Percentiles rank a stretch among this genome's conserved stretches.
phyloP scores from a whole-genome alignment of 2,329 filamentous ascomycete species.

The Cladosporium sp. region DNA sequence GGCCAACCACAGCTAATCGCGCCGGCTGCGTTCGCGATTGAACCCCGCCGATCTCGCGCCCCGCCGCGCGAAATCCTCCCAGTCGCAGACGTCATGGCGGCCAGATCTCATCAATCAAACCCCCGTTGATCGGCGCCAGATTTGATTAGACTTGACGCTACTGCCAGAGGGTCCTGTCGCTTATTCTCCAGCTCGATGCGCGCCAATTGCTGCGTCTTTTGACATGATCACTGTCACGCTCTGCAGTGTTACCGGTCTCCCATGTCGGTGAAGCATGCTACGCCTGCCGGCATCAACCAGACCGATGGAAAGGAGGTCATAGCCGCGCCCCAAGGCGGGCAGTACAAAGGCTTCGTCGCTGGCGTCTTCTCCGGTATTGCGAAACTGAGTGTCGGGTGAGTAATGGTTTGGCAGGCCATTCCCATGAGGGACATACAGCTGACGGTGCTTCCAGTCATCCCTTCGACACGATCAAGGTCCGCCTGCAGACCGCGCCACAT shows the following conservation, averaged over 20 bases:
- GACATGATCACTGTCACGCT: conserved; percentile 10
- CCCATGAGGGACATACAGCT: not conserved
- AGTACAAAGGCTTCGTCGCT: conserved; percentile 60
- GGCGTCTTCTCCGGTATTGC: conserved; percentile 93
- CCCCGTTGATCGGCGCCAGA: conserved; percentile 1
- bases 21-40: not conserved
- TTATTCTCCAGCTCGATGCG: not conserved
- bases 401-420: conserved; percentile 11
- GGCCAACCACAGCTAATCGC: not conserved
- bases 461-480: conserved; percentile 96
- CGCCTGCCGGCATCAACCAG: conserved; percentile 16
- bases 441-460: conserved; percentile 49
- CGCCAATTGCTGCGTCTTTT: not conserved
- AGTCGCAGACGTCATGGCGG: not conserved
- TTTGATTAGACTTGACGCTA: conserved; percentile 6
- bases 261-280: conserved; percentile 21
- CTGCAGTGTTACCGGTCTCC: not conserved
- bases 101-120: not conserved
- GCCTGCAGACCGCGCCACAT: conserved; percentile 63
- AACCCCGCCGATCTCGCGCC: not conserved
- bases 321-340: conserved; percentile 10
- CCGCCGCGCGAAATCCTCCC: not conserved
- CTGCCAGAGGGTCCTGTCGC: conserved; percentile 3
- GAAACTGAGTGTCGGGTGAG: conserved; percentile 68
- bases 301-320: conserved; percentile 16